These are phyloP conservation scores for Scleroderma citrinum DNA, from an alignment of 768 basidiomycete species.

Conservation along the genomic window DNA sequence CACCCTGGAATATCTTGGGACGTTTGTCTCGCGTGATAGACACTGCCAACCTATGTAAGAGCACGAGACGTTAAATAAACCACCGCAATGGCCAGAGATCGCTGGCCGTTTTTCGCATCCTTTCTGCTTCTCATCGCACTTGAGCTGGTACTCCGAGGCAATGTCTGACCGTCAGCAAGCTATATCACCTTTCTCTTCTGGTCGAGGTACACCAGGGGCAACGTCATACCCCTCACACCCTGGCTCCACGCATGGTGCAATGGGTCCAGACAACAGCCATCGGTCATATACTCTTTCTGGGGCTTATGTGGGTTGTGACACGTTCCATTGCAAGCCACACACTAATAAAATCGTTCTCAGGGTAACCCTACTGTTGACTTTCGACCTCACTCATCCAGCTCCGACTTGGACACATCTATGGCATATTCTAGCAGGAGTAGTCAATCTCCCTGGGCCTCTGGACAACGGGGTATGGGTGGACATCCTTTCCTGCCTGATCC, in stretches of 20 bases:
- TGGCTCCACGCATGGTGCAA: constrained; percentile 37
- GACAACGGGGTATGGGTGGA: not conserved
- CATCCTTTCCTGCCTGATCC: constrained; percentile 21
- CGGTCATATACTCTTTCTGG: constrained; percentile 24
- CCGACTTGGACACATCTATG: constrained; percentile 49
- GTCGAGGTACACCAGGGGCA: constrained; percentile 24
- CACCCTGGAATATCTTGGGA: constrained; percentile 9
- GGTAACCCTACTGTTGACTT: constrained; percentile 16
- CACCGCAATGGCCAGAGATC: constrained; percentile 13
- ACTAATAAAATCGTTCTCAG: constrained; percentile 16
- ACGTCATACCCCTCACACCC: constrained; percentile 26
- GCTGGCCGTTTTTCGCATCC: constrained; percentile 29
- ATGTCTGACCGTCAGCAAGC: constrained; percentile 24
- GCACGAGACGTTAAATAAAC: constrained; percentile 33
- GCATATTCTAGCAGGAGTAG: constrained; percentile 16
- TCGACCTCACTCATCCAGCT: constrained; percentile 31
- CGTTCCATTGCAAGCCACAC: constrained; percentile 14
- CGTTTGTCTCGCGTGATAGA: constrained; percentile 23
- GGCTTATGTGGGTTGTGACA: constrained; percentile 29
- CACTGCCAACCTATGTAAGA: constrained; percentile 43
- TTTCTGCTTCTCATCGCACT: constrained; percentile 9
- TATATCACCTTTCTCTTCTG: constrained; percentile 12
- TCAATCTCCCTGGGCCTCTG: constrained; percentile 4
- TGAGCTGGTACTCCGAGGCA: constrained; percentile 22
- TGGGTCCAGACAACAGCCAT: constrained; percentile 22